Base-by-base conservation (phyloP, 2,329 filamentous ascomycete genomes). In the Fusarium brevicatenulatum region DNA sequence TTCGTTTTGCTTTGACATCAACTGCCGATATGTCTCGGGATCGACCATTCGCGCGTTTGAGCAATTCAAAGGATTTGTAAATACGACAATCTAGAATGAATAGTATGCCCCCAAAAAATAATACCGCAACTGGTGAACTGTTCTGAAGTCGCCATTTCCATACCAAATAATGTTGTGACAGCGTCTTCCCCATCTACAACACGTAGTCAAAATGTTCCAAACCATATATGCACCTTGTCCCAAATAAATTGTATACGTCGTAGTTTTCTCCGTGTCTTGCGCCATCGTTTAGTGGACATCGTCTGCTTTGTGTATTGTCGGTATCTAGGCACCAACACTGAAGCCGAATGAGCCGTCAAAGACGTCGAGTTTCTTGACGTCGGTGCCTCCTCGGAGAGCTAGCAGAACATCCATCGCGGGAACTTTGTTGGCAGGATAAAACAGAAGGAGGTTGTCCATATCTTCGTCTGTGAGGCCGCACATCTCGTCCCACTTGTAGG, bases 401-500 rank as follows among this genome's bases (percentile, higher is more conserved):
- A 86, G 84, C n/a, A 92, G 78, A 54, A 87, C 83, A 30, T 87
- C 87, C 47, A 91, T 80, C 4, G 85, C 78, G 7, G 90, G 90
- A 2, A 91, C 90, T 62, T 87, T 85, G 69, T 86, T 85, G 2
- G 83, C 78, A 1, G 82, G 82, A 74, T 97, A 98, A 80, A 91
- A 95, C n/a, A 86, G 85, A 42, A 98, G 83, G n/a, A 98, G 85
- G 61, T 87, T 88, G 62, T 93, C 91, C 93, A 98, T 97, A 77
- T 95, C 95, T 76, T 92, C 89, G 56, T 96, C 93, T 25, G 89
- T 90, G 87, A 98, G 91, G 39, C 89, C 88, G 74, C 94, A 95
- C 75, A 98, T 89, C 70, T 98, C 93, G 69, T 97, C 92, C 80
- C 97, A 90, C 59, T 88, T 91, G 86, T 95, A 98, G 40, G 91